Evolutionary conservation across 2,329 filamentous ascomycete species (phyloP), one percentile per base, ranked within the genome.

Genomic region (Mycosphaerella sp.): DNA sequence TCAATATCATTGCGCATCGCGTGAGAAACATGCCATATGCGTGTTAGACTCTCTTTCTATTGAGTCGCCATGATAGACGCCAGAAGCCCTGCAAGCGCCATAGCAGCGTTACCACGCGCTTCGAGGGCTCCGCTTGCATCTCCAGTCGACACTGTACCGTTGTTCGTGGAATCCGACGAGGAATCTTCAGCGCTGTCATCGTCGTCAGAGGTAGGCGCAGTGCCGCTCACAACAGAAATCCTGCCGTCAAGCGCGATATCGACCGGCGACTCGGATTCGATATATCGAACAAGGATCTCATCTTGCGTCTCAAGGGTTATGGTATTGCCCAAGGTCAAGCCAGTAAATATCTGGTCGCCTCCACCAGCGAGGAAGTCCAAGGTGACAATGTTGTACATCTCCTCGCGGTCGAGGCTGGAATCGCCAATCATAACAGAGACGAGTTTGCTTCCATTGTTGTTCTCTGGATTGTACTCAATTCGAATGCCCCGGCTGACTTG

Each of bases 351-450:
- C 61, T 82, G 84, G 59, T 85, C 82, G 12, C 81, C 82, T 2
- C 79, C 80, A 2, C 74, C 74, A 1, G 80, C 79, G 0, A 85
- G 57, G 58, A 84, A 85, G 59, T 85, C 81, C 1, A 83, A 69
- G 0, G 82, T 85, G 13, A 81, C 78, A 16, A 85, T 65, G 9
- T 72, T 75, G 64, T 85, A 85, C 25, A 73, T 68, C 13, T 64
- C 66, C 9, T 64, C 65, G 9, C 71, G 66, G 30, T 78, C 73
- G 1, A 85, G 67, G 0, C 71, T 66, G 57, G 73, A 60, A 12
- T 70, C 77, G 28, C 70, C 73, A 32, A 85, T 72, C 1, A 69
- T 74, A 1, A 82, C 72, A 13, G 71, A 69, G 14, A 82, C 70
- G 3, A 85, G 74, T 49, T 72, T 76, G 28, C 67, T 73, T 37